These are phyloP conservation scores for Magnolia officinalis DNA, from an alignment of 164 flowering plant genomes.

Conservation along the genomic window DNA sequence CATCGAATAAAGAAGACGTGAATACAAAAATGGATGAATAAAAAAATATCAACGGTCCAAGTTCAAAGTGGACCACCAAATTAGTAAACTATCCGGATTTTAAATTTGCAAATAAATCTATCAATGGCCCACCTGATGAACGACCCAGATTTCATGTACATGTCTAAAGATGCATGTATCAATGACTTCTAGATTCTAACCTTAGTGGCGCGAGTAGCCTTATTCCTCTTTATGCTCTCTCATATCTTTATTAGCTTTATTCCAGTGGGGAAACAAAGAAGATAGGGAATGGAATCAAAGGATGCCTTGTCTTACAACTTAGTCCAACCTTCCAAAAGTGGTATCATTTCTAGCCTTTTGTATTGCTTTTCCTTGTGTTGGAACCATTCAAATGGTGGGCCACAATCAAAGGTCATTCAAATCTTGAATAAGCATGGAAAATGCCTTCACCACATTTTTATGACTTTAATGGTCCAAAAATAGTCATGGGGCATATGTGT, in stretches of 20 bases:
- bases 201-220: neutral
- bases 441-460: neutral
- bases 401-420: neutral
- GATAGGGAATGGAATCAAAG: conserved; percentile 6
- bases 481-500: neutral
- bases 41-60: too few species aligned
- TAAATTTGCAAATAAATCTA: too few species aligned
- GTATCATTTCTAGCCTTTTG: conserved; percentile 9
- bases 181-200: neutral
- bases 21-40: too few species aligned
- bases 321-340: conserved; percentile 2
- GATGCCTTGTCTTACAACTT: conserved; percentile 2
- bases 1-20: too few species aligned
- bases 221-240: neutral
- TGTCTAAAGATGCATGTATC: neutral
- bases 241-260: neutral
- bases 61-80: too few species aligned
- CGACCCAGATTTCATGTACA: too few species aligned
- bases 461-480: neutral
- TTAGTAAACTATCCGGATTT: too few species aligned
- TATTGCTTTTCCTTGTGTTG: conserved; percentile 1
- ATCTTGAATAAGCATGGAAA: neutral
- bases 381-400: conserved; percentile 6
- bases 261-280: neutral
- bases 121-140: too few species aligned